These are phyloP conservation scores for Gossypium thurberi DNA, from an alignment of 345 rosid genomes.

Conservation along the genomic window DNA sequence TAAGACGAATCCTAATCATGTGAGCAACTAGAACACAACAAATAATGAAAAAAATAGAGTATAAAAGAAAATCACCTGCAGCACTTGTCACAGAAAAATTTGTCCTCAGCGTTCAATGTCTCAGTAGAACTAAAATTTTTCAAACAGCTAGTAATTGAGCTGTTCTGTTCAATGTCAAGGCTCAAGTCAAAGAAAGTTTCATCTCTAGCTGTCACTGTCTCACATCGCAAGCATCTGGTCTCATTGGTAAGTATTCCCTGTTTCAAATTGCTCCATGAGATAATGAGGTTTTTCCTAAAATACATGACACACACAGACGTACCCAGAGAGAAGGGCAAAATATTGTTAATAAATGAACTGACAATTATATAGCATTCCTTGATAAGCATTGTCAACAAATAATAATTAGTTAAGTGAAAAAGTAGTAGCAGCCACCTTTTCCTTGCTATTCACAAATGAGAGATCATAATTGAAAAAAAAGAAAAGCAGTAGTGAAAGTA, in stretches of 20 bases:
- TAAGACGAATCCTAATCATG: background rate
- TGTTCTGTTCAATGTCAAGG: conserved; percentile 98
- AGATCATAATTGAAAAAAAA: background rate
- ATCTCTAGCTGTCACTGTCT: conserved; percentile 97
- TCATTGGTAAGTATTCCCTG: conserved; percentile 99
- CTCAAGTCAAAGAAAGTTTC: conserved; percentile 95
- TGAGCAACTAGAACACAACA: background rate
- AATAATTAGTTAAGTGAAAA: background rate
- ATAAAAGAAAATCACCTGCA: conserved; percentile 59
- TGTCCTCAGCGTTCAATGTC: conserved; percentile 96
- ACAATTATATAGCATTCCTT: background rate
- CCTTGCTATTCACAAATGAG: background rate
- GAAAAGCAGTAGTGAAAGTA: background rate
- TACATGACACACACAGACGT: background rate
- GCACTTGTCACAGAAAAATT: conserved; percentile 99
- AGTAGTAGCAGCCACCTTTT: background rate
- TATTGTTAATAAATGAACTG: background rate
- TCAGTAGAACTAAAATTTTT: conserved; percentile 99
- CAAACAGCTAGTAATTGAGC: conserved; percentile 97
- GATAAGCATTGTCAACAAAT: background rate
- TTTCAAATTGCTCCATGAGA: conserved; percentile 16
- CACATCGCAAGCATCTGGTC: conserved; percentile 92
- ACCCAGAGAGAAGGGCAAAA: background rate
- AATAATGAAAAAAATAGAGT: background rate
- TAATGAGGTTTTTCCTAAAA: conserved; percentile 14